A percentile compares a stretch with the other conserved stretches of the same genome.
Conservation (phyloP, 2,329 filamentous ascomycete species). For the Talaromyces sp. region DNA sequence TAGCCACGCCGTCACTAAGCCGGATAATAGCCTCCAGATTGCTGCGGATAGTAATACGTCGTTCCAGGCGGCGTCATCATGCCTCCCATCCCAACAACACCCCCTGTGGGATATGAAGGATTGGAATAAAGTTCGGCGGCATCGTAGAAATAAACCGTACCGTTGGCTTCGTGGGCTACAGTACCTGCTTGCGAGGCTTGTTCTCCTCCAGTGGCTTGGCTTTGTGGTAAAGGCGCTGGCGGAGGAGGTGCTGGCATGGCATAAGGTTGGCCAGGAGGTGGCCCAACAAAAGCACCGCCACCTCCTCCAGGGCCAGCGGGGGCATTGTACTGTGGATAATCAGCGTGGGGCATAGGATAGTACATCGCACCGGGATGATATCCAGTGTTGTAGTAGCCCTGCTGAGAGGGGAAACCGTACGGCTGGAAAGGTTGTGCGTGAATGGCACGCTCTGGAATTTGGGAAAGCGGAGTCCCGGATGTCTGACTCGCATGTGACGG, state of each 20-base stretch:
- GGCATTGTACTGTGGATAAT: constrained; percentile 19
- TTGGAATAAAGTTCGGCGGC: constrained; percentile 66
- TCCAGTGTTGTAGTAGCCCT: constrained; percentile 55
- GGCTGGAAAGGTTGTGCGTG: constrained; percentile 89
- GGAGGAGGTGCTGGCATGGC: constrained; percentile 7
- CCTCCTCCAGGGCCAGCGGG: constrained; percentile 25
- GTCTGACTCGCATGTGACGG: constrained; percentile 66
- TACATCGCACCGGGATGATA: constrained; percentile 62
- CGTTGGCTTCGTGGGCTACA: constrained; percentile 83
- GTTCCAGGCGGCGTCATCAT: constrained; percentile 66
- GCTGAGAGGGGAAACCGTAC: constrained; percentile 55
- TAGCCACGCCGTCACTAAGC: not conserved
- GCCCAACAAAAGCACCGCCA: constrained; percentile 29
- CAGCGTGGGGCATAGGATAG: constrained; percentile 52
- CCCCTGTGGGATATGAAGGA: constrained; percentile 49
- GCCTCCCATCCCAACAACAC: constrained; percentile 66
- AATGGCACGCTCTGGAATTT: constrained; percentile 88
- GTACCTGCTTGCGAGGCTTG: constrained; percentile 39
- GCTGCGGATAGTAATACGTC: constrained; percentile 52
- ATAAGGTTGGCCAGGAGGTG: constrained; percentile 17
- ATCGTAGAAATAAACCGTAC: constrained; percentile 96
- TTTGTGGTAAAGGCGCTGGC: not conserved
- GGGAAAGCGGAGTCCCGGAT: constrained; percentile 77
- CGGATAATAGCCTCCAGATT: constrained; percentile 60
- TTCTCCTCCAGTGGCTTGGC: constrained; percentile 21